Conservation (phyloP, 805 yeast species). For the Barnettozyma botsteinii region DNA sequence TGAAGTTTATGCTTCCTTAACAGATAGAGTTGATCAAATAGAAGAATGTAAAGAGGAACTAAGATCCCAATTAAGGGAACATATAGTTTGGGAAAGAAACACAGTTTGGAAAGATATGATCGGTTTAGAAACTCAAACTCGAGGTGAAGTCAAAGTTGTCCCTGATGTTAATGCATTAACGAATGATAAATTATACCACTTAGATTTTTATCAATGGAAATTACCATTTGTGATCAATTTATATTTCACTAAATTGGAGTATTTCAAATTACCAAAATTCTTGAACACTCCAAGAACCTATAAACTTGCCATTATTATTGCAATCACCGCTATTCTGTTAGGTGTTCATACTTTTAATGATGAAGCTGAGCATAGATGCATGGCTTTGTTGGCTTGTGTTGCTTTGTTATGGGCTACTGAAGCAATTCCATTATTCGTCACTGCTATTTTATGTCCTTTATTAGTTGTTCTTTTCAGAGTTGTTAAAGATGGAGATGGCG, state of each 20-base stretch:
- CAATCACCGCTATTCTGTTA: conserved; percentile 48
- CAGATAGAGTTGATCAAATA: conserved; percentile 28
- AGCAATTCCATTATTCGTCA: conserved; percentile 87
- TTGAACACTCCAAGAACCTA: conserved; percentile 42
- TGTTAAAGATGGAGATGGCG: conserved; percentile 44
- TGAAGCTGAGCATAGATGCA: conserved; percentile 53
- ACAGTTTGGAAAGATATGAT: conserved; percentile 96
- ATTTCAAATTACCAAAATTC: conserved; percentile 40
- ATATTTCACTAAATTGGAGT: conserved; percentile 23
- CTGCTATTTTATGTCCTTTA: conserved; percentile 79
- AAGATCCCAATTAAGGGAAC: conserved; percentile 69
- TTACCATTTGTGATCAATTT: conserved; percentile 28
- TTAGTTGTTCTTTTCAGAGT: conserved; percentile 68
- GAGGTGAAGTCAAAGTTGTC: conserved; percentile 31
- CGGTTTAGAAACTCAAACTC: conserved; percentile 70
- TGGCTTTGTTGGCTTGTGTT: conserved; percentile 57
- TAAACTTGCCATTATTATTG: conserved; percentile 42
- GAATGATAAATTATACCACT: conserved; percentile 25
- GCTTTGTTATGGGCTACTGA: conserved; percentile 93
- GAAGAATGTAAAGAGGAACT: conserved; percentile 48
- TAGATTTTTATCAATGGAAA: conserved; percentile 29
- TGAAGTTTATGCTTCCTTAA: conserved; percentile 48
- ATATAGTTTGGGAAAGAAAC: conserved; percentile 93
- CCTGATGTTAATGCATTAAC: conserved; percentile 29
- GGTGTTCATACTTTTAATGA: conserved; percentile 60